Conservation (phyloP, 2,329 filamentous ascomycete species). For the Colletotrichum simmondsii region DNA sequence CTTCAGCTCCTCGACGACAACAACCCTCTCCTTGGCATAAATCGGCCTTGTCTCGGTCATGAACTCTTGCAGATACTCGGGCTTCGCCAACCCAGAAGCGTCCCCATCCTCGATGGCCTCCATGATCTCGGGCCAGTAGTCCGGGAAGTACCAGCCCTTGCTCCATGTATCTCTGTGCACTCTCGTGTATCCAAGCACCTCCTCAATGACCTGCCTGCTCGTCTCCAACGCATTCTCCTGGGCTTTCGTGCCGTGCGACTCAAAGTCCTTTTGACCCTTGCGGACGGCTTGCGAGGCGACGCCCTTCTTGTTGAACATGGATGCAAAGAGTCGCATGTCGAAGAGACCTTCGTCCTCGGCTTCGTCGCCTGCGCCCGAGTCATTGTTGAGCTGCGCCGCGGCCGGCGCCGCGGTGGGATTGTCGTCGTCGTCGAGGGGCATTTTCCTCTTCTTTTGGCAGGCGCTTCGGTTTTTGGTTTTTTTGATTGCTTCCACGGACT, state of each 20-base stretch:
- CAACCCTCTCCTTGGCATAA: slow-evolving; percentile 61
- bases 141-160: slow-evolving; percentile 80
- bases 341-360: slow-evolving; percentile 83
- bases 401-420: slow-evolving; percentile 45
- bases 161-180: slow-evolving; percentile 77
- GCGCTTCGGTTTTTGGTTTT: not conserved
- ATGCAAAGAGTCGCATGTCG: slow-evolving; percentile 82
- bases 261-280: slow-evolving; percentile 97
- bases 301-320: slow-evolving; percentile 61
- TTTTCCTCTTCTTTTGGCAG: slow-evolving; percentile 33
- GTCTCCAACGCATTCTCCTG: slow-evolving; percentile 83
- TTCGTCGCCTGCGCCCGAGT: slow-evolving; percentile 56
- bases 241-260: slow-evolving; percentile 86
- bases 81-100: slow-evolving; percentile 16
- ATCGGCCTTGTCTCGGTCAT: slow-evolving; percentile 41
- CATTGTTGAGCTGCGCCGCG: slow-evolving; percentile 38
- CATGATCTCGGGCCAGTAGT: slow-evolving; percentile 54
- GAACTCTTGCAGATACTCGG: slow-evolving; percentile 30
- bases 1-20: slow-evolving; percentile 77
- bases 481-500: not conserved
- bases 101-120: slow-evolving; percentile 26
- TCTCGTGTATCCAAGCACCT: slow-evolving; percentile 82
- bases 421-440: slow-evolving; percentile 56
- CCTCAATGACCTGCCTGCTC: slow-evolving; percentile 88
- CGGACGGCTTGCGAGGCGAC: slow-evolving; percentile 76